phyloP scores from a whole-genome alignment of 768 basidiomycete genomes.

The Leucocoprinus leucothites region DNA sequence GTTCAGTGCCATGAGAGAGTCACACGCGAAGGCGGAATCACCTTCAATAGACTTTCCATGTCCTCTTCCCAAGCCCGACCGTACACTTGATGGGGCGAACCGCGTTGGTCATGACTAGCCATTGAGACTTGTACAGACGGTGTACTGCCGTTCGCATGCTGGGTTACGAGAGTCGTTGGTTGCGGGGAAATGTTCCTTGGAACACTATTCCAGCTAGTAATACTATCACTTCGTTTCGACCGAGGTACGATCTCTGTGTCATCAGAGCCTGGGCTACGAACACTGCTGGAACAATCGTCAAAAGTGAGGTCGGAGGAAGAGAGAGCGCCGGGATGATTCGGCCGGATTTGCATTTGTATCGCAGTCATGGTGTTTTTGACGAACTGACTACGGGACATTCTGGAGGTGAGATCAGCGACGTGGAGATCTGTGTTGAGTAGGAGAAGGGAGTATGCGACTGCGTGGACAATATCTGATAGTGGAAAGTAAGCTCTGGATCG shows the following conservation, averaged over 20 bases:
- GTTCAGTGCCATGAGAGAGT: neutral
- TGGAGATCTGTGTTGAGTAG: slow-evolving; percentile 97
- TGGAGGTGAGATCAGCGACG: slow-evolving; percentile 81
- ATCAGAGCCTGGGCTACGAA: slow-evolving; percentile 54
- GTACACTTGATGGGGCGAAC: slow-evolving; percentile 36
- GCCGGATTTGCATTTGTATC: slow-evolving; percentile 75
- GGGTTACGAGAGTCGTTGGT: slow-evolving; percentile 22
- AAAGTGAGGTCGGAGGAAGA: slow-evolving; percentile 63
- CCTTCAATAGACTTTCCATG: slow-evolving; percentile 85
- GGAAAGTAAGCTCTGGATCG: neutral
- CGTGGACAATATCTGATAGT: slow-evolving; percentile 82
- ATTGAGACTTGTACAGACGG: slow-evolving; percentile 57
- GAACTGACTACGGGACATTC: slow-evolving; percentile 93
- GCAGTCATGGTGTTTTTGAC: slow-evolving; percentile 88
- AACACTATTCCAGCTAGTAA: slow-evolving; percentile 82
- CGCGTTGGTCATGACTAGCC: slow-evolving; percentile 28
- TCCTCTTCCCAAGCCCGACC: slow-evolving; percentile 81
- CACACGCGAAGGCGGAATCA: slow-evolving; percentile 21
- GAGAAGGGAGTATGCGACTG: slow-evolving; percentile 88
- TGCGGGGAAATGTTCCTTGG: slow-evolving; percentile 52
- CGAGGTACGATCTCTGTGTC: slow-evolving; percentile 52
- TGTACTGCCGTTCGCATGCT: slow-evolving; percentile 57
- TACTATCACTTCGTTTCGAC: slow-evolving; percentile 77
- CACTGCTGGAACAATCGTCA: slow-evolving; percentile 62
- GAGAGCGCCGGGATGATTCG: slow-evolving; percentile 40